Conservation (phyloP, 2,329 filamentous ascomycete species). For the Fusarium papillatum region DNA sequence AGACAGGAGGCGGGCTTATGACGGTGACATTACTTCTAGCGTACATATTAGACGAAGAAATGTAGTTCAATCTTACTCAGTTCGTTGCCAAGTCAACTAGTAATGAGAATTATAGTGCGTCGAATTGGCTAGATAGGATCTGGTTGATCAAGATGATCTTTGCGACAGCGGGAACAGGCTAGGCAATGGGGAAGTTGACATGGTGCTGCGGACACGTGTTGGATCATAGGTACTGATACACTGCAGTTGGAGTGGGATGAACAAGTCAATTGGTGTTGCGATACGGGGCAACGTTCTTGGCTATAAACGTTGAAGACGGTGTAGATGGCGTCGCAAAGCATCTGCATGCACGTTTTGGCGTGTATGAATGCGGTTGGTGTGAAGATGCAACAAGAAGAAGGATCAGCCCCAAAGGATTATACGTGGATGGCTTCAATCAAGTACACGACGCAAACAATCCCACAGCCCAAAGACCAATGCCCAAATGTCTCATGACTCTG, state of each 20-base stretch:
- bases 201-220: not conserved
- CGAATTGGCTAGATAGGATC: not conserved
- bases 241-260: not conserved
- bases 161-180: not conserved
- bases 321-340: not conserved
- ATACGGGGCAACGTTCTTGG: not conserved
- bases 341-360: not conserved
- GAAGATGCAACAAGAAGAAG: not conserved
- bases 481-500: slow-evolving; percentile 33
- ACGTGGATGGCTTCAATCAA: not conserved
- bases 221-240: not conserved
- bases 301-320: not conserved
- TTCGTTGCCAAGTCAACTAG: not conserved
- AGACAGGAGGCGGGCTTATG: not conserved
- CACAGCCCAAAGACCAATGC: not conserved
- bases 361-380: not conserved
- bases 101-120: not conserved
- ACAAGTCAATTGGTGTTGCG: not conserved
- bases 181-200: not conserved
- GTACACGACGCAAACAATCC: not conserved
- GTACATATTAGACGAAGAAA: not conserved
- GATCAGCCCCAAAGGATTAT: not conserved
- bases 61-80: not conserved
- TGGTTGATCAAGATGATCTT: not conserved
- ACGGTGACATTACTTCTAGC: not conserved